These are phyloP conservation scores for Begonia peltatifolia DNA, from an alignment of 306 rosid species.

Conservation along the genomic window DNA sequence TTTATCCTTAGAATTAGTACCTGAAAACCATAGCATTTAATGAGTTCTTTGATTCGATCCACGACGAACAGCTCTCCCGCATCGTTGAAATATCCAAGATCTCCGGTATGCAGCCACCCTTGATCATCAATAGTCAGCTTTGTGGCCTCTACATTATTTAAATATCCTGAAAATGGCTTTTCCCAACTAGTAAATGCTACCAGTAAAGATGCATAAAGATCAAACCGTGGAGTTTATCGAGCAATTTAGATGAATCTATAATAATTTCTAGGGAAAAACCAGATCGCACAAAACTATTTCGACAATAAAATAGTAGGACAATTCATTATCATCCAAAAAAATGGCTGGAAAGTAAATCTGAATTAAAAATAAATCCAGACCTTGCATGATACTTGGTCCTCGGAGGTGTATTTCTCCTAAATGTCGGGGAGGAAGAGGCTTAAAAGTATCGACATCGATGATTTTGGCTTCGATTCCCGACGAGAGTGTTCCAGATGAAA, in stretches of 20 bases:
- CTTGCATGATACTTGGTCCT: slow-evolving; percentile 33
- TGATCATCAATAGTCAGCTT: slow-evolving; percentile 20
- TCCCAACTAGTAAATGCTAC: too few relatives aligned
- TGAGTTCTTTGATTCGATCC: slow-evolving; percentile 40
- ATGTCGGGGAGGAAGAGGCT: slow-evolving; percentile 28
- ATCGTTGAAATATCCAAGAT: slow-evolving; percentile 35
- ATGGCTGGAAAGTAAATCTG: too few relatives aligned
- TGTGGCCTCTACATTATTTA: slow-evolving; percentile 31
- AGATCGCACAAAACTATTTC: too few relatives aligned
- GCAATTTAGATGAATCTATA: too few relatives aligned
- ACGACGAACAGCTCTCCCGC: slow-evolving; percentile 25
- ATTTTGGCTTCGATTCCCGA: slow-evolving; percentile 23
- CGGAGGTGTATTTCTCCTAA: slow-evolving; percentile 28
- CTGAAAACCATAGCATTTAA: slow-evolving; percentile 31
- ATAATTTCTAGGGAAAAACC: too few relatives aligned
- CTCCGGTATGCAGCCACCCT: slow-evolving; percentile 34
- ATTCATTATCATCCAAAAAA: too few relatives aligned
- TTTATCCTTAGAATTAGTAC: slow-evolving; percentile 3
- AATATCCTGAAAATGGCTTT: slow-evolving; percentile 20
- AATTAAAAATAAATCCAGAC: slow-evolving; percentile 3
- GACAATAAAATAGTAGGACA: too few relatives aligned
- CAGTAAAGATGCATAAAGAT: too few relatives aligned
- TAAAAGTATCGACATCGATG: slow-evolving; percentile 14
- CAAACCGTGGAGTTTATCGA: too few relatives aligned
- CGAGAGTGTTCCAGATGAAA: slow-evolving; percentile 22